Evolutionary conservation across 2,329 filamentous ascomycete genomes (phyloP), one percentile per base, ranked within the genome.

Genomic region (Capronia epimyces): DNA sequence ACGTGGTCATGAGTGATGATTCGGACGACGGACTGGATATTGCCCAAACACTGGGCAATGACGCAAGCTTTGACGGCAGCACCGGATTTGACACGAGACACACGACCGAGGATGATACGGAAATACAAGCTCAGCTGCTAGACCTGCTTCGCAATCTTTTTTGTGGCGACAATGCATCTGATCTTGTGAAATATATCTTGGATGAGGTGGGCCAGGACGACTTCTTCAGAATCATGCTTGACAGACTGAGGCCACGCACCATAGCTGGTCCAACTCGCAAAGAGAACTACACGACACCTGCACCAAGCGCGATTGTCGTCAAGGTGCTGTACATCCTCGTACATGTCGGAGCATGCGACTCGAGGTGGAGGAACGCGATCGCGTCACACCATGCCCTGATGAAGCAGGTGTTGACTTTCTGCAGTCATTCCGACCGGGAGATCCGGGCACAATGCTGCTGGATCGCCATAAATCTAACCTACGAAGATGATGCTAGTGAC

Each of bases 121-220:
- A 84, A 1, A 86, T 96, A 22, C 91, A 97, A 69, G 89, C 95
- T 65, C 90, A 97, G 68, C 87, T 85, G 0, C 79, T 97, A 15
- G 86, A 94, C 61, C 85, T 97, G 60, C 81, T 98, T 56, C 81
- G 91, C 48, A 98, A 98, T 67, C 75, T 97, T 25, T 87, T 96
- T 59, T 86, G 84, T 50, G 81, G 83, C 53, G 73, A 67, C 60
- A 80, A 67, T 59, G 76, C 70, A 59, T 74, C 67, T 54, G 81
- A 72, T 69, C 91, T 96, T 81, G 89, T 96, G 55, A 89, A 95
- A 63, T 83, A 87, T 62, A 70, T 97, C 18, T 84, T 97, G 63
- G 78, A 74, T 51, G 79, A 83, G 49, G 76, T 96, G 41, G 87
- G 88, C 1, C 80, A 87, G 63, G 81, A 88, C 51, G 78, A 84